Evolutionary conservation across 371 early-diverging fungal genomes (phyloP).

Genomic region (Gilbertella persicaria): DNA sequence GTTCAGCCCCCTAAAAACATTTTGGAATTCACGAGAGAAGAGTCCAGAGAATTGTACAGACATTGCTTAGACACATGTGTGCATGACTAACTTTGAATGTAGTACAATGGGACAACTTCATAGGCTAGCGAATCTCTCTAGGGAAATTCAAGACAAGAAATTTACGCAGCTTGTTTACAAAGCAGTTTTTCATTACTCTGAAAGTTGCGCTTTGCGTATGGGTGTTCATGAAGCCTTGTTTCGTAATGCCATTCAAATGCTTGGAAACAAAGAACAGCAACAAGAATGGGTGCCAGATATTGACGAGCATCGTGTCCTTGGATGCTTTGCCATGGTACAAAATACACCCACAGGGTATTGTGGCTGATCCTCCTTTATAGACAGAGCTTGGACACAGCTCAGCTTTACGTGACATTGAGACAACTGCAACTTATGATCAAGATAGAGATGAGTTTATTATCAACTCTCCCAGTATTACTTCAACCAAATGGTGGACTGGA

Average conservation of each 20-base stretch:
- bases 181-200: constrained; percentile 51
- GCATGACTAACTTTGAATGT: constrained; percentile 2
- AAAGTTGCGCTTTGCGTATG: constrained; percentile 63
- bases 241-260: constrained; percentile 56
- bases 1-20: constrained; percentile 55
- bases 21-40: constrained; percentile 58
- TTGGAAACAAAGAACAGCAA: constrained; percentile 62
- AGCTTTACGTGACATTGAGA: constrained; percentile 87
- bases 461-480: constrained; percentile 81
- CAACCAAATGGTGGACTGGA: constrained; percentile 96
- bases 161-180: constrained; percentile 10
- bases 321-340: constrained; percentile 73
- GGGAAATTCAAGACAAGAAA: constrained; percentile 16
- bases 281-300: constrained; percentile 56
- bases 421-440: constrained; percentile 83
- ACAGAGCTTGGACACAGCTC: constrained; percentile 78
- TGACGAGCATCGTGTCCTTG: constrained; percentile 55
- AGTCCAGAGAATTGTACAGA: constrained; percentile 63
- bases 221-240: constrained; percentile 65
- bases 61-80: too few relatives aligned
- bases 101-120: constrained; percentile 64
- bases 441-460: constrained; percentile 79
- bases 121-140: constrained; percentile 33
- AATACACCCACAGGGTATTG: background rate
- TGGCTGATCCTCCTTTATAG: constrained; percentile 29